These are phyloP conservation scores for Posidonia australis DNA, from an alignment of 106 monocot species.

Conservation along the genomic window DNA sequence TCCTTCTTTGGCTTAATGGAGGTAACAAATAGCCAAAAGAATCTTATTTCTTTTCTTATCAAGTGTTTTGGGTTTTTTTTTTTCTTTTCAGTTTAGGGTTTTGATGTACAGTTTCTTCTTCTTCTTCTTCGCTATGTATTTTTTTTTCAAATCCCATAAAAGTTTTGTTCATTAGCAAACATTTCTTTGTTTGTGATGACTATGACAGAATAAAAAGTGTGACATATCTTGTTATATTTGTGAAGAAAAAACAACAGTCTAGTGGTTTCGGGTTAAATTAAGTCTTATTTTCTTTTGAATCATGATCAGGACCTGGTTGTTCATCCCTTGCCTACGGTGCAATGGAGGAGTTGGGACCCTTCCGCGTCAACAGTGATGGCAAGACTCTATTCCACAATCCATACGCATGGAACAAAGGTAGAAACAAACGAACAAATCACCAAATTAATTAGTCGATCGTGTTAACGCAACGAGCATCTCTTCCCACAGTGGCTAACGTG, in stretches of 20 bases:
- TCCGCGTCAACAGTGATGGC: constrained; percentile 29
- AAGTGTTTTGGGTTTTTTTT: background rate
- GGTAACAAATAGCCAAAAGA: constrained; percentile 7
- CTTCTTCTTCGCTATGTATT: background rate
- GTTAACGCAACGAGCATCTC: too few species aligned
- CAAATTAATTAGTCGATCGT: too few species aligned
- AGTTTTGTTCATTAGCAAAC: too few species aligned
- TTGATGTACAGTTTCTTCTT: background rate
- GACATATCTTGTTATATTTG: too few species aligned
- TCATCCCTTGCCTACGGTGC: constrained; percentile 41
- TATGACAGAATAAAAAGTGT: too few species aligned
- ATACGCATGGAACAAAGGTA: constrained; percentile 36
- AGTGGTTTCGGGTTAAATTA: too few species aligned
- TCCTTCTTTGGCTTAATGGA: constrained; percentile 51
- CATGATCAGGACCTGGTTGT: constrained; percentile 36
- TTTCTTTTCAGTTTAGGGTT: background rate
- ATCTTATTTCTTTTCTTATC: background rate
- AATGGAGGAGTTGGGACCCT: constrained; percentile 40
- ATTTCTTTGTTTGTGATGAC: too few species aligned
- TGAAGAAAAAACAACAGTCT: too few species aligned
- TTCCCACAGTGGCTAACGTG: constrained; percentile 40
- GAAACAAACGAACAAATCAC: too few species aligned
- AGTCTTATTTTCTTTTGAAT: background rate
- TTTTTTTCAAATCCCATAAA: too few species aligned
- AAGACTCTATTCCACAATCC: constrained; percentile 21